Evolutionary conservation across 257 asterid species (phyloP), one percentile per base, ranked within the genome.

Genomic region (Eustoma russellianum): DNA sequence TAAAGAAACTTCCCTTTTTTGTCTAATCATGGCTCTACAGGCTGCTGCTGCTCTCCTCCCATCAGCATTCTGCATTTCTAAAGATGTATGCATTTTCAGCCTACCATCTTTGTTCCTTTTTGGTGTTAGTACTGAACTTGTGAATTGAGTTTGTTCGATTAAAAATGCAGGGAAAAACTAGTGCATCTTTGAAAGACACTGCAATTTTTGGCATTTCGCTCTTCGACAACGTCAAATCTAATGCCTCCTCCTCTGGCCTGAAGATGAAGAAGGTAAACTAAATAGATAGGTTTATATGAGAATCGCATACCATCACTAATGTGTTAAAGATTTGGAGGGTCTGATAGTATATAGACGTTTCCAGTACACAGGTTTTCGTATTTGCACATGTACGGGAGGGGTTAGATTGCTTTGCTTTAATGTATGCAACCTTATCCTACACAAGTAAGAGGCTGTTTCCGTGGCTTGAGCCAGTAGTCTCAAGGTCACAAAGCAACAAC

Each of bases 1-100:
- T 24, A 24, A 62, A 33, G 55, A 33, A 50, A 53, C 15, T 13
- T 35, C 50, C 17, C 48, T 2, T 5, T 5, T 24, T 24, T 24
- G 30, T 18, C 40, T 40, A 44, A 46, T 58, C 53, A 90, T 90
- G 98, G 96, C 96, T 59, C 72, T 86, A 46, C 97, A 84, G 48
- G 66, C 95, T 63, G 81, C 91, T 63, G 80, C 92, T 67, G 66
- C 94, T 59, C 52, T 80, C 33, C 75, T 80, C 53, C 85, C 94
- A 14, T 72, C 93, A 44, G 62, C 82, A 44, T 70, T 80, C 56
- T 66, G 84, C 77, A 56, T 78, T 56, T 77, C 77, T 76, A 86
- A 82, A 67, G 94, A 91, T 94, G 97, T 85, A 24, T 55, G 53
- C 9, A 2, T 7, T 18, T 50, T 9, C 14, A 16, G 38, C 7